Evolutionary conservation across 768 basidiomycete species (phyloP), one percentile per base, ranked within the genome.

Genomic region (Phanerochaete carnosa): DNA sequence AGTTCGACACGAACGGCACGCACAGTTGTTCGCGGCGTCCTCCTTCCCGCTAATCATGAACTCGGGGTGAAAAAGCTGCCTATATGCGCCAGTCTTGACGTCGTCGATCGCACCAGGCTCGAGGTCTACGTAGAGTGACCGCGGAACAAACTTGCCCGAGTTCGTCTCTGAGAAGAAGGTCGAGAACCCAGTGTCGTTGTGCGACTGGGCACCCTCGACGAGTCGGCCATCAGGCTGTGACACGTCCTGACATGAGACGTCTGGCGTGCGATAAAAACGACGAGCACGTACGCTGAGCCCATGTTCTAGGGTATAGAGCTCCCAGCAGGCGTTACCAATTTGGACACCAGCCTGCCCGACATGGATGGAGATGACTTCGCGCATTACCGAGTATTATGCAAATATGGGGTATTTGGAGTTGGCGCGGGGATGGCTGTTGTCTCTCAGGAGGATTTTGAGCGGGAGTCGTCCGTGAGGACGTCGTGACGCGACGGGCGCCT

Each of bases 1-100:
- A 43, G 56, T 45, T 35, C 43, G 50, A 55, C 53, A 59, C 49
- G 16, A 59, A 61, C 23, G n/a, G 75, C 22, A 50, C 86, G 73
- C 73, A 95, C 95, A 99, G 76, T 99, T 99, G 83, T 97, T 99
- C 65, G 96, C 96, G 53, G 96, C 96, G 70, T 99, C 96, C 80
- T 99, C 96, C 79, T 98, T 98, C 71, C 96, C 96, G 58, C 91
- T 90, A 74, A 98, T 88, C 78, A 99, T 85, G 50, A 94, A 92
- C 80, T 98, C 96, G 0, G 96, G 96, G 76, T 99, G 96, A 80
- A 99, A 99, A 29, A 99, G 86, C 61, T 89, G 88, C 73, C 92
- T 84, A 80, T 98, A 97, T 45, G 87, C 83, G 67, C 96, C 96
- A 45, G 84, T 88, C 76, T 93, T 92, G 73, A 99, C 93, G 69